A percentile compares a stretch with the other conserved stretches of the same genome.
Conservation (phyloP, 1,139 yeast genomes). For the Diutina catenulata region DNA sequence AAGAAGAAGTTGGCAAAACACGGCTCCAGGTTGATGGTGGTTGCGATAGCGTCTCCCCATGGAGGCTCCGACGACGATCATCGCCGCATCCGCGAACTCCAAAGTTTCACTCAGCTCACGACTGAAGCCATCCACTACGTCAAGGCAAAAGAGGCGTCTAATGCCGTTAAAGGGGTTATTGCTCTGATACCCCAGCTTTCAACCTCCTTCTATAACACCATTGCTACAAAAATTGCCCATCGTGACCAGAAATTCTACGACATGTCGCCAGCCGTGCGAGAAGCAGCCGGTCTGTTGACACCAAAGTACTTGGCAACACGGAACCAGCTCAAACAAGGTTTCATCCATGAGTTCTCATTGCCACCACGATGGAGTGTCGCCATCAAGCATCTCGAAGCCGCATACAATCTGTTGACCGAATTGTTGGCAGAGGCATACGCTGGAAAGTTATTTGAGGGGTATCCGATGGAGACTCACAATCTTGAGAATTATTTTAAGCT, state of each 20-base stretch:
- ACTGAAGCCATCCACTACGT: slow-evolving; percentile 18
- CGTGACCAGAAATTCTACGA: slow-evolving; percentile 28
- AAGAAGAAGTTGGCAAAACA: slow-evolving; percentile 12
- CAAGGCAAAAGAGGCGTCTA: slow-evolving; percentile 9
- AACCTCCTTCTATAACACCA: slow-evolving; percentile 19
- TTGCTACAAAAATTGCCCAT: slow-evolving; percentile 23
- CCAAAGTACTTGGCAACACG: slow-evolving; percentile 31
- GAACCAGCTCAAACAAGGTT: slow-evolving; percentile 26
- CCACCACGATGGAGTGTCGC: slow-evolving; percentile 23
- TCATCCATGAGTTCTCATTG: slow-evolving; percentile 23
- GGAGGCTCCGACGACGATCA: slow-evolving; percentile 15
- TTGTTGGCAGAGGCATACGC: slow-evolving; percentile 7
- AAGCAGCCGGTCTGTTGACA: slow-evolving; percentile 21
- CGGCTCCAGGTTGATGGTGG: slow-evolving; percentile 18
- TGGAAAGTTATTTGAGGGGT: slow-evolving; percentile 11
- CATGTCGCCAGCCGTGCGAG: slow-evolving; percentile 12
- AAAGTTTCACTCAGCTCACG: slow-evolving; percentile 20
- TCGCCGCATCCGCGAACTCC: slow-evolving; percentile 16
- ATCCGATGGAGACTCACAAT: slow-evolving; percentile 19
- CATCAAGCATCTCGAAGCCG: slow-evolving; percentile 19
- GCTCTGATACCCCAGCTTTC: slow-evolving; percentile 22
- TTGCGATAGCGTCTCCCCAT: too few species aligned
- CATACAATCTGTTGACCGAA: slow-evolving; percentile 15
- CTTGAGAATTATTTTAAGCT: slow-evolving; percentile 16
- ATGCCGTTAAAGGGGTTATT: slow-evolving; percentile 19